phyloP scores from a whole-genome alignment of 169 alveolate genomes.

The Eimeria acervulina region DNA sequence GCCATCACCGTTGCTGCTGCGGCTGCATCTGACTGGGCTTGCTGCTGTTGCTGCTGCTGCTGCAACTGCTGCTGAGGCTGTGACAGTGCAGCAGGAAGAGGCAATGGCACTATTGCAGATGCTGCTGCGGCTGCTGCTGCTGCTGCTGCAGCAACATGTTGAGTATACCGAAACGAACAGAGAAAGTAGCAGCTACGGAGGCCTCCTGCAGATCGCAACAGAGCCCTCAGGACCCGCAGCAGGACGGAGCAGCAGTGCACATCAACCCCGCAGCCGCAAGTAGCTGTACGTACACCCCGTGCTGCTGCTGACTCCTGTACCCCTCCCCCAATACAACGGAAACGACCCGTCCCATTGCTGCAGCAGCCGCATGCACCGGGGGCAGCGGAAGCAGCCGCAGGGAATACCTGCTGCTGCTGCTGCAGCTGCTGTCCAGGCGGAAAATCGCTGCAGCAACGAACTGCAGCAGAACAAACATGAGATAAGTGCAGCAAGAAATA shows the following conservation, averaged over 20 bases:
- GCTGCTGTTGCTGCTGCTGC: slow-evolving; percentile 3
- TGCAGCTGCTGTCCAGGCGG: slow-evolving; percentile 43
- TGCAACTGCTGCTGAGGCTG: slow-evolving; percentile 5
- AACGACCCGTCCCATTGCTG: slow-evolving; percentile 45
- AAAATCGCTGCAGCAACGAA: slow-evolving; percentile 27
- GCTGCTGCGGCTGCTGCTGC: slow-evolving; percentile 69
- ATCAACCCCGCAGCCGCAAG: slow-evolving; percentile 61
- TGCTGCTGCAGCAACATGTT: not conserved
- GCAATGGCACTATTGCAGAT: not conserved
- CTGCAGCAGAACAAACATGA: slow-evolving; percentile 37
- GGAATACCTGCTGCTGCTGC: slow-evolving; percentile 14
- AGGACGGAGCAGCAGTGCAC: slow-evolving; percentile 60
- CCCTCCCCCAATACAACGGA: slow-evolving; percentile 36
- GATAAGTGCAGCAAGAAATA: slow-evolving; percentile 52
- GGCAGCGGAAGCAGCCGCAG: not conserved
- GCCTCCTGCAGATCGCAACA: slow-evolving; percentile 56
- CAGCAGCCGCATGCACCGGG: slow-evolving; percentile 59
- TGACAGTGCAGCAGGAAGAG: not conserved
- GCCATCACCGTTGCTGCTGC: not conserved
- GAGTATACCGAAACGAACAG: slow-evolving; percentile 21
- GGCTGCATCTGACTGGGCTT: not conserved
- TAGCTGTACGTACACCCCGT: slow-evolving; percentile 58
- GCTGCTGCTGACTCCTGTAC: slow-evolving; percentile 7
- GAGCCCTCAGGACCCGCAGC: slow-evolving; percentile 68
- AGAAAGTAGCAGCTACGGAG: slow-evolving; percentile 48